Base-by-base conservation (phyloP, 2,329 filamentous ascomycete species). In the Pseudogymnoascus sp. region DNA sequence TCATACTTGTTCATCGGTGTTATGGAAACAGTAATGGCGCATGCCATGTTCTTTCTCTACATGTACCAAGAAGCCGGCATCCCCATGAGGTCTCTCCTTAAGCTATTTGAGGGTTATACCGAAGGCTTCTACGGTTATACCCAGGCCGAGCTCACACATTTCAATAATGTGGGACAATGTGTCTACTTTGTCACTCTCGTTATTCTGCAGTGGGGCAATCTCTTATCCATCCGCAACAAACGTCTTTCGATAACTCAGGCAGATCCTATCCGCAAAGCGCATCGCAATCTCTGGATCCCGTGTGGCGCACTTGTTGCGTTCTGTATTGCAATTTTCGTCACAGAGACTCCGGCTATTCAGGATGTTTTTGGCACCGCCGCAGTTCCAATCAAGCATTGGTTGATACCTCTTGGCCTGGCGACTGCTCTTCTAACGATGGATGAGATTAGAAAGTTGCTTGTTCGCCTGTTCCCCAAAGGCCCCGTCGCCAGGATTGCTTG, bases 171-270 rank as follows among this genome's bases (percentile, higher is more conserved):
- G 0, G 80, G 78, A 2, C 79, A 82, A 66, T 75, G 77, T 52
- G 77, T 83, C 7, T 83, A 83, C 70, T 83, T 83, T 62, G 78
- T 83, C 10, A 80, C 77, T 0, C 72, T 83, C 1, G 79, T 83
- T 0, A 76, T 82, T 39, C 72, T 83, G 39, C 80, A 83, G 63
- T 81, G 79, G 76, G 80, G 79, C 3, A 82, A 82, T 63, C 77
- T 82, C 40, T 71, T 82, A 21, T 31, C 25, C n/a, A 61, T 82
- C 5, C 77, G 81, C 52, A 83, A 80, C 65, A 79, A 81, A 37
- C 74, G 78, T 2, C 70, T 82, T 60, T 80, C 78, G 42, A 77
- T 83, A 36, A 66, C 83, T 31, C 79, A 82, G 65, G 79, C 80
- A 0, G 78, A 80, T 58, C 81, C 80, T 0, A 69, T 82, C 4